These are phyloP conservation scores for Tolypocladium album DNA, from an alignment of 2,329 filamentous ascomycete species.

Conservation along the genomic window DNA sequence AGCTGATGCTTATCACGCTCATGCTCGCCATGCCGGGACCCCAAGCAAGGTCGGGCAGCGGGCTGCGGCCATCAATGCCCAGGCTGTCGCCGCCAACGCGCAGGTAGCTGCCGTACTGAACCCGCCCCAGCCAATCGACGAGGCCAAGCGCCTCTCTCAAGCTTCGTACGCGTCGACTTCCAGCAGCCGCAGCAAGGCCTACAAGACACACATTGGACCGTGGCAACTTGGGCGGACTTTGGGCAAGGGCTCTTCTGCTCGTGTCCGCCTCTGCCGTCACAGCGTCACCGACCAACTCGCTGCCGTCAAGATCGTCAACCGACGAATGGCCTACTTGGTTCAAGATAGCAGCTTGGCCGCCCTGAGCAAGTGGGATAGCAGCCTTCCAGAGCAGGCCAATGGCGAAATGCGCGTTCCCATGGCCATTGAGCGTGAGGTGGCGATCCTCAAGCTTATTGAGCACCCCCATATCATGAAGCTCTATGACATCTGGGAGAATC, in stretches of 20 bases:
- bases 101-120: conserved; percentile 12
- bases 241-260: conserved; percentile 80
- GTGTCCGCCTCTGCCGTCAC: conserved; percentile 79
- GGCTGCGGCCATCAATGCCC: not conserved
- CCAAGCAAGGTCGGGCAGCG: conserved; percentile 1
- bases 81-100: conserved; percentile 6
- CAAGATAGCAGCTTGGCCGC: conserved; percentile 79
- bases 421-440: conserved; percentile 87
- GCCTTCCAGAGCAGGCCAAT: conserved; percentile 40
- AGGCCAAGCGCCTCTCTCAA: conserved; percentile 26
- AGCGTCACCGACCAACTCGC: conserved; percentile 66
- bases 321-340: conserved; percentile 66
- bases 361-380: conserved; percentile 63
- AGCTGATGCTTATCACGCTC: conserved; percentile 3
- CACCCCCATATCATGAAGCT: conserved; percentile 91
- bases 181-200: conserved; percentile 28
- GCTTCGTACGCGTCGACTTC: conserved; percentile 30
- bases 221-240: conserved; percentile 88
- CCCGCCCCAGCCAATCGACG: conserved; percentile 19
- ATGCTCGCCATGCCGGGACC: conserved; percentile 2
- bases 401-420: conserved; percentile 68
- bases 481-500: conserved; percentile 97
- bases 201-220: conserved; percentile 75
- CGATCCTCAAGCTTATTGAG: conserved; percentile 92
- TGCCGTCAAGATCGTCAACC: conserved; percentile 92